Base-by-base conservation (phyloP, 2,329 filamentous ascomycete genomes). In the Fusarium veterinarium region DNA sequence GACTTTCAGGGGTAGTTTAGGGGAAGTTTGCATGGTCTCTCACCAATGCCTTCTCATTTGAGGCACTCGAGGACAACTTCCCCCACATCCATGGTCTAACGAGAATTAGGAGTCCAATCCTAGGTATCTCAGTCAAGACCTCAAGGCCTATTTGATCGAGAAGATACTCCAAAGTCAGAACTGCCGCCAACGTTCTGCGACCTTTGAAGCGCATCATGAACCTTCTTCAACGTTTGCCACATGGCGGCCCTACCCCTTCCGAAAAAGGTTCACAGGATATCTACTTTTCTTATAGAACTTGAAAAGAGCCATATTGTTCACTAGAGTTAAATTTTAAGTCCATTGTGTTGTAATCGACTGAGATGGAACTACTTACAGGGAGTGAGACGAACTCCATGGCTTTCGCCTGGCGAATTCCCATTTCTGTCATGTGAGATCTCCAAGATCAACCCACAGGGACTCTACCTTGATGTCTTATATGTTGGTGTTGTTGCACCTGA, bases 281-380 rank as follows among this genome's bases (percentile, higher is more conserved):
- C 9, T n/a, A 0, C 0, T 5, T 6, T 17, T 48, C 2, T 48
- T 30, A 28, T 30, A 30, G 0, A 17, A n/a, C 4, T 6, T n/a
- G 19, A 16, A n/a, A 46, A 17, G 20, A 48, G 19, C 17, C 6
- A 12, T 17, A n/a, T 8, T n/a, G 19, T 30, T 48, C 16, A 48
- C 19, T 16, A 2, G 6, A 48, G 10, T 5, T 7, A 13, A 5
- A 0, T 33, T 9, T 23, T 5, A 48, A 9, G 20, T 31, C 11
- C 0, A 33, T 49, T 20, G n/a, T 25, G 31, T 16, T 4, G 3
- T 25, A 3, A 1, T 19, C 9, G 3, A 13, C 11, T 1, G 23
- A 25, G 17, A 38, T 30, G 12, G 23, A 1, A n/a, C 2, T n/a
- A 3, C 3, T 17, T 17, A n/a, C 35, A 8, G 37, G 25, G 0